Evolutionary conservation across 352 stramenopile genomes (phyloP), one percentile per base, ranked within the genome.

Genomic region (Hyaloperonospora brassicae): DNA sequence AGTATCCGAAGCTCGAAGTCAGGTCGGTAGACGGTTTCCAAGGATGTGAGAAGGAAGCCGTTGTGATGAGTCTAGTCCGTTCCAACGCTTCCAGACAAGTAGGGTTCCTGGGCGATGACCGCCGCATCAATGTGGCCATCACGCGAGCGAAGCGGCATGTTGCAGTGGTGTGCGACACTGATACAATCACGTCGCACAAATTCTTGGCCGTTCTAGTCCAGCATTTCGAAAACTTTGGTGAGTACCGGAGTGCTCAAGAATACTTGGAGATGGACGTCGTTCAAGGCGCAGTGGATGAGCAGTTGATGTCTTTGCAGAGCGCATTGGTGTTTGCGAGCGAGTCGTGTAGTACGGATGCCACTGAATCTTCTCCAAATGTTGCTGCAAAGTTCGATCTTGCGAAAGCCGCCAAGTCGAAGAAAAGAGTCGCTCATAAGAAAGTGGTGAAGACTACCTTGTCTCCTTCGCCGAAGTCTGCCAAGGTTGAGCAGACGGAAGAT

Each of bases 61-160:
- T 99, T n/a, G 87, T 99, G 9, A 84, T 99, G 59, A 98, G 89
- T 72, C 76, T 99, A 3, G 96, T 99, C 41, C 87, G 97, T 41
- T 98, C 91, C 44, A 98, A 98, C 42, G 58, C 59, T 13, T 61
- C 66, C 35, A 83, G 86, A 6, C 64, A 84, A 39, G 95, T 99
- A 38, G 97, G 97, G 0, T 99, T 99, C 62, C 71, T 99, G 0
- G 76, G 80, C 10, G 96, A 99, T 59, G 79, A 97, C 47, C 80
- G 97, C 7, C 86, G 97, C n/a, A 89, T 98, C 61, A 99, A 99
- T 76, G 96, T 99, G 21, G 96, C 96, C 10, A 84, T 99, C 9
- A 99, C 96, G 21, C 71, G 96, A 23, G 95, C 95, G 0, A 98
- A 97, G 66, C 81, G 96, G 21, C 96, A 98, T 63, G 79, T 97